phyloP scores from a whole-genome alignment of 345 rosid species.

The Noccaea bulbosa region DNA sequence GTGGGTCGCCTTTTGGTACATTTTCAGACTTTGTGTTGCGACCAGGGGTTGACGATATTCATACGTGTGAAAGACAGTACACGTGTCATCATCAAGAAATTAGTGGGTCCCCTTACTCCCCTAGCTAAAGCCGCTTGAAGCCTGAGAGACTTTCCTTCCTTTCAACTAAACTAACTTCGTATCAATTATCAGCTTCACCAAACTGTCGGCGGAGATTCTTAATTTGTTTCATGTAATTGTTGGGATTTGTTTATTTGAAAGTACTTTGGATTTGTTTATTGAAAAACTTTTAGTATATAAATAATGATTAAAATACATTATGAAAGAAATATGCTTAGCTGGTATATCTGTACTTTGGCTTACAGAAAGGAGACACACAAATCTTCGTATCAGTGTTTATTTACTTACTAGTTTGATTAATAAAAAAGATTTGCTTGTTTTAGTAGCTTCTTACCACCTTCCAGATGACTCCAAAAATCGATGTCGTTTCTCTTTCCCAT shows the following conservation, averaged over 20 bases:
- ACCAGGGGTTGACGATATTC: slow-evolving; percentile 15
- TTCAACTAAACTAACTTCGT: slow-evolving; percentile 23
- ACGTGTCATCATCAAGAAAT: slow-evolving; percentile 12
- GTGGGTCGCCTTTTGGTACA: slow-evolving; percentile 20
- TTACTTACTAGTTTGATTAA: not conserved
- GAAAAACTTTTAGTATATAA: not conserved
- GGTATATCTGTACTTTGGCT: slow-evolving; percentile 52
- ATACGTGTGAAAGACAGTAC: slow-evolving; percentile 16
- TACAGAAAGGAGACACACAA: slow-evolving; percentile 49
- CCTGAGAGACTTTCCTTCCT: slow-evolving; percentile 29
- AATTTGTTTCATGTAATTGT: slow-evolving; percentile 1
- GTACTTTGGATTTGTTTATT: slow-evolving; percentile 32
- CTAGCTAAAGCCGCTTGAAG: slow-evolving; percentile 7
- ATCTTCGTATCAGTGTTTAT: slow-evolving; percentile 46
- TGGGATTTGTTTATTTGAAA: slow-evolving; percentile 12
- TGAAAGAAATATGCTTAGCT: slow-evolving; percentile 52
- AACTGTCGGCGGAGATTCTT: slow-evolving; percentile 45
- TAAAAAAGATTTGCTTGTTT: slow-evolving; percentile 1
- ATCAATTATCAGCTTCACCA: slow-evolving; percentile 9
- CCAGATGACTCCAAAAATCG: slow-evolving; percentile 53
- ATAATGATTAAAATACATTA: not conserved
- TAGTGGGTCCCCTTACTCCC: slow-evolving; percentile 8
- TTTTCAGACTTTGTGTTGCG: not conserved
- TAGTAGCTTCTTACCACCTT: slow-evolving; percentile 62
- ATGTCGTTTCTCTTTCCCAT: slow-evolving; percentile 43